phyloP scores from a whole-genome alignment of 495 filamentous ascomycete species.

The Articulospora tetracladia region DNA sequence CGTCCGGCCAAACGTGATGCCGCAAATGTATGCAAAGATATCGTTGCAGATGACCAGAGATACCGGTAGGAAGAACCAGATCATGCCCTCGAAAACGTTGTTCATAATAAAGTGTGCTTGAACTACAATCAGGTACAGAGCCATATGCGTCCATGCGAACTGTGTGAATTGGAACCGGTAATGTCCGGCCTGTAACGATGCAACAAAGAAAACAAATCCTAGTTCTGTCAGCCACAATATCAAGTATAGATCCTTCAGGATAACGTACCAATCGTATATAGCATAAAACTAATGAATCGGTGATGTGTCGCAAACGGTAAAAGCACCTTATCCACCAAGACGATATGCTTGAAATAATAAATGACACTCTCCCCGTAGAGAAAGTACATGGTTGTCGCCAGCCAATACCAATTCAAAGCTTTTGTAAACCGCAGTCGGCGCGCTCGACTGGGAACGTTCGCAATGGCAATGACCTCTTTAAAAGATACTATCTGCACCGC shows the following conservation, averaged over 20 bases:
- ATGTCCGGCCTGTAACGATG: constrained; percentile 90
- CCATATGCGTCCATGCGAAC: constrained; percentile 99
- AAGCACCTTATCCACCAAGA: constrained; percentile 90
- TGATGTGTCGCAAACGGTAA: constrained; percentile 95
- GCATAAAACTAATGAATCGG: constrained; percentile 96
- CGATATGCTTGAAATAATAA: constrained; percentile 99
- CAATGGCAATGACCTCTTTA: constrained; percentile 98
- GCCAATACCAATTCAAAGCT: constrained; percentile 96
- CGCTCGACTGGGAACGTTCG: constrained; percentile 87
- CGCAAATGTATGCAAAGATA: constrained; percentile 97
- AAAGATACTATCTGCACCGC: constrained; percentile 94
- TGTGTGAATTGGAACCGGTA: constrained; percentile 99
- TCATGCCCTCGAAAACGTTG: constrained; percentile 99
- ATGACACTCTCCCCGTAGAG: constrained; percentile 98
- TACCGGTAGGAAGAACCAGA: constrained; percentile 99
- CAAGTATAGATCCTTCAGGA: background rate
- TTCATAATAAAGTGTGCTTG: constrained; percentile 99
- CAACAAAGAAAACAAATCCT: constrained; percentile 99
- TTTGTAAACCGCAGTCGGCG: constrained; percentile 92
- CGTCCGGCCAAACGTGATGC: constrained; percentile 93
- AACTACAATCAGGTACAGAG: constrained; percentile 93
- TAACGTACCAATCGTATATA: constrained; percentile 87
- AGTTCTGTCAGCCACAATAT: constrained; percentile 18
- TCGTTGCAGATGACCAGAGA: constrained; percentile 97
- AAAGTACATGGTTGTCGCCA: constrained; percentile 99